These are phyloP conservation scores for Aspergillus fumigatus DNA, from an alignment of 2,329 filamentous ascomycete genomes.

Conservation along the genomic window DNA sequence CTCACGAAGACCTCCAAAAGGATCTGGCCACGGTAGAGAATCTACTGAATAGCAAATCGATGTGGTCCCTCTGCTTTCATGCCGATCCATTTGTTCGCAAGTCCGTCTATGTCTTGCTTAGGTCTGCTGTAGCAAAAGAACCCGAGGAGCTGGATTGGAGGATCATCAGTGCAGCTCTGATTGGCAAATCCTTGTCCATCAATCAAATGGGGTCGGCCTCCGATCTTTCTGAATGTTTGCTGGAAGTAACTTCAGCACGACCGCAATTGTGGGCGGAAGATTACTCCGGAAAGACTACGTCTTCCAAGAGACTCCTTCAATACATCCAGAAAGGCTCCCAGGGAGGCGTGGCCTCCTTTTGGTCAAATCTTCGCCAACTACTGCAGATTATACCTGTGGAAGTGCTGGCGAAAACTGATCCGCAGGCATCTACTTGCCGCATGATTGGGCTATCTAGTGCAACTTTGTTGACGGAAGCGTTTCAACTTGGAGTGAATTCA, in stretches of 20 bases:
- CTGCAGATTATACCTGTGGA: slow-evolving; percentile 53
- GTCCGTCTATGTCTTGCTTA: slow-evolving; percentile 54
- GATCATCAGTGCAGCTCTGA: slow-evolving; percentile 62
- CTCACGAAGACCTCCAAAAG: slow-evolving; percentile 53
- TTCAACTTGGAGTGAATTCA: slow-evolving; percentile 66
- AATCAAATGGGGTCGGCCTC: slow-evolving; percentile 70
- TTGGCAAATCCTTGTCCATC: slow-evolving; percentile 68
- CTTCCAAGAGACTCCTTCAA: slow-evolving; percentile 56
- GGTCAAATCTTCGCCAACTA: slow-evolving; percentile 63
- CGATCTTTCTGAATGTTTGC: slow-evolving; percentile 65
- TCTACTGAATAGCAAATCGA: slow-evolving; percentile 59
- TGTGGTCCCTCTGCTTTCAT: slow-evolving; percentile 58
- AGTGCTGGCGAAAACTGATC: slow-evolving; percentile 33
- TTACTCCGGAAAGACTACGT: slow-evolving; percentile 55
- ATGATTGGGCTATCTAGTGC: slow-evolving; percentile 46
- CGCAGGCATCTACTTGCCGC: slow-evolving; percentile 17
- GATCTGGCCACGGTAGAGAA: slow-evolving; percentile 58
- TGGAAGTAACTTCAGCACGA: slow-evolving; percentile 59
- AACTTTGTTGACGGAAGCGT: slow-evolving; percentile 59
- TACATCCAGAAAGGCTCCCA: slow-evolving; percentile 85
- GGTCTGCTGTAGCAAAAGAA: slow-evolving; percentile 47
- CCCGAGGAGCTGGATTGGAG: slow-evolving; percentile 55
- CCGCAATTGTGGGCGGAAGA: slow-evolving; percentile 70
- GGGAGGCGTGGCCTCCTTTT: slow-evolving; percentile 66
- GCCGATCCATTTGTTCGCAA: slow-evolving; percentile 55